Conservation (phyloP, 2,329 filamentous ascomycete species). For the Grosmannia clavigera region DNA sequence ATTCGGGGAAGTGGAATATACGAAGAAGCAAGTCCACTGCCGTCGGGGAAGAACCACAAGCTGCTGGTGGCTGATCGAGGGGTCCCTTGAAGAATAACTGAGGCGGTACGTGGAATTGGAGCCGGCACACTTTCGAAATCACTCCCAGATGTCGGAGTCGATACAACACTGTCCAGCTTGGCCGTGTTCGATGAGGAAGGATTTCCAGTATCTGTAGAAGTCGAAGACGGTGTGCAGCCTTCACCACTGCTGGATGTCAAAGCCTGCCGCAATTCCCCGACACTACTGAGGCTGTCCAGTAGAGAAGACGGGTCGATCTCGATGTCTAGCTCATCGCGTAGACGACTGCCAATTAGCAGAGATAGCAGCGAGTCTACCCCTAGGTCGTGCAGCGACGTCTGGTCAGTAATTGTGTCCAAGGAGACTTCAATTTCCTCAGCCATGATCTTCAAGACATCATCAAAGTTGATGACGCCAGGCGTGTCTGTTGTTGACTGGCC, state of each 20-base stretch:
- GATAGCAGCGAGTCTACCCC: not conserved
- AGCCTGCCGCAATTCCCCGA: no score
- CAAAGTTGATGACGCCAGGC: not conserved
- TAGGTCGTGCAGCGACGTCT: not conserved
- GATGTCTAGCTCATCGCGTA: not conserved
- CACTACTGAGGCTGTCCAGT: not conserved
- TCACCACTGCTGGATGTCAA: no score
- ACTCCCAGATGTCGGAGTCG: no score
- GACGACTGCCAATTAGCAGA: not conserved
- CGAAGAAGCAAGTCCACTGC: not conserved
- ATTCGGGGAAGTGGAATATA: not conserved
- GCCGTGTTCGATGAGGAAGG: no score
- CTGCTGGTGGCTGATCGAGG: not conserved
- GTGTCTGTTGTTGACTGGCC: no score
- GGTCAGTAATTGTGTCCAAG: not conserved
- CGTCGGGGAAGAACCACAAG: not conserved
- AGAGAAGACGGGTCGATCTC: not conserved
- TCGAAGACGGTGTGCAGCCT: no score
- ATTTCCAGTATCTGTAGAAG: no score
- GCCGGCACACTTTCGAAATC: not conserved
- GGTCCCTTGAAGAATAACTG: not conserved
- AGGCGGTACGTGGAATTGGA: not conserved
- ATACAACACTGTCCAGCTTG: no score
- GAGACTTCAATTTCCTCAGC: not conserved
- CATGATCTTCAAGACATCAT: not conserved